A percentile compares a stretch with the other conserved stretches of the same genome.
These are phyloP conservation scores for Entonaema liquescens DNA, from an alignment of 495 filamentous ascomycete species.

Conservation along the genomic window DNA sequence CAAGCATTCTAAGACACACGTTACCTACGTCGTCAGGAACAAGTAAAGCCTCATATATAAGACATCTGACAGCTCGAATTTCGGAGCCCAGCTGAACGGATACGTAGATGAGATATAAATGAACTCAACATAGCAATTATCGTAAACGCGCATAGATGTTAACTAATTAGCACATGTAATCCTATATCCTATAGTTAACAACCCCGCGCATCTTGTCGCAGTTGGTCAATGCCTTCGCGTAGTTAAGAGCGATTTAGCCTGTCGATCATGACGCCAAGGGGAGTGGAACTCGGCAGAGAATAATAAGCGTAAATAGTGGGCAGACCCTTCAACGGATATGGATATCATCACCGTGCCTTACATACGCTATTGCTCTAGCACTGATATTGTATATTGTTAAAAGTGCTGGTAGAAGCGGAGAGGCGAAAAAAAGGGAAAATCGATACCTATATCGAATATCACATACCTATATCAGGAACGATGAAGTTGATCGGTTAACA, in stretches of 20 bases:
- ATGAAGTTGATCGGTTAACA: neutral
- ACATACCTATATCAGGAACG: neutral
- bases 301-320: conserved; percentile 6
- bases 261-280: conserved; percentile 21
- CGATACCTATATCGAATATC: neutral
- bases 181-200: neutral
- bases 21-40: conserved; percentile 1
- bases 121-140: neutral
- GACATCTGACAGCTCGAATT: neutral
- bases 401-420: neutral
- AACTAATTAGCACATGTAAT: neutral
- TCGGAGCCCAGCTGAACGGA: neutral
- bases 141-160: neutral
- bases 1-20: conserved; percentile 24
- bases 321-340: neutral
- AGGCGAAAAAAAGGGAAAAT: neutral
- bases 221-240: neutral
- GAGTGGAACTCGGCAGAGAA: conserved; percentile 26
- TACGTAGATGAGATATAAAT: neutral
- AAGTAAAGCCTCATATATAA: neutral
- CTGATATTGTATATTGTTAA: neutral
- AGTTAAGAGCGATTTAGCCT: conserved; percentile 2
- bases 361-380: neutral
- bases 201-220: neutral
- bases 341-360: neutral